Evolutionary conservation across 805 yeast genomes (phyloP), one percentile per base, ranked within the genome.

Genomic region (Lachancea sp.): DNA sequence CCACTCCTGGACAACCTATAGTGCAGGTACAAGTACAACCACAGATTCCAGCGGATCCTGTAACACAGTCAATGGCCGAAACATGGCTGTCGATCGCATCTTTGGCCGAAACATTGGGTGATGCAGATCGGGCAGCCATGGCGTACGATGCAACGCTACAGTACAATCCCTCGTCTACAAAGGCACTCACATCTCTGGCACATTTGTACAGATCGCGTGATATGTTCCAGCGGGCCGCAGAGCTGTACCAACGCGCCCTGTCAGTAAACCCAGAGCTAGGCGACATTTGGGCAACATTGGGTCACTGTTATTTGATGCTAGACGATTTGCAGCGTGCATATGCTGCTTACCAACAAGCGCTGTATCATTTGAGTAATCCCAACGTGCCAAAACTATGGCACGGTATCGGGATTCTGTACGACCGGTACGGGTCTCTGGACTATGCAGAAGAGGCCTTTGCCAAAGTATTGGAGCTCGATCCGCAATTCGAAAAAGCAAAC

Each of bases 361-460:
- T 93, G 40, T 85, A 86, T 65, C 93, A 88, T 63, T 69, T 90
- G 60, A 87, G 85, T 51, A 91, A 93, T 59, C 95, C 96, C 38
- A 87, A 88, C 55, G 97, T 90, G 44, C 98, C 98, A 46, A 89
- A 89, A 62, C 76, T 93, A 55, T 93, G 99, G 99, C 97, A 93
- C 66, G 99, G 99, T 0, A 91, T 93, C 53, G 99, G 99, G 30
- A 93, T 93, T 48, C 73, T 93, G 49, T 93, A 93, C 65, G 99
- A 93, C 66, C 74, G 99, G 44, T 93, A 93, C 64, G 99, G 98
- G 22, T 85, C 95, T 4, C 70, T 91, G 52, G 98, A 91, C 68
- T 93, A 91, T 59, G 99, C 99, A 3, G 99, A 93, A 65, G 99
- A 93, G 66, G 98, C 99, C 3, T 91, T 93, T 69, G 95, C 95